Base-by-base conservation (phyloP, 805 yeast genomes). In the Teunomyces gatunensis region DNA sequence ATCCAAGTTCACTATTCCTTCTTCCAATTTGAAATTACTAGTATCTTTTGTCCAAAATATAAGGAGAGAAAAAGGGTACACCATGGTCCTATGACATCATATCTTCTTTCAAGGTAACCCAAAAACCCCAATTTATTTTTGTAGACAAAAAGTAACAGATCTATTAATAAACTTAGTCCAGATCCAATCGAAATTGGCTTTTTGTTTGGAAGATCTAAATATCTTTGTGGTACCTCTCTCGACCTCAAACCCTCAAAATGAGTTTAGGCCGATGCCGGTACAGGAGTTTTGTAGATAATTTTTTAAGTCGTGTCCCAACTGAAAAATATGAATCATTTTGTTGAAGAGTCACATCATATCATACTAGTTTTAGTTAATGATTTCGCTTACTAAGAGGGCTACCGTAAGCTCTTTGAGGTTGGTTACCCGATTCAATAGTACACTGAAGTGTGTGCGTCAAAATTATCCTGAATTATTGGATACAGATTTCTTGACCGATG, bases 401-500 rank as follows among this genome's bases (percentile, higher is more conserved):
- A 37, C 40, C 10, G 17, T 10, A 5, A 12, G 29, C 29, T 37
- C 40, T 21, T 21, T 37, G 13, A 37, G 40, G 28, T 27, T n/a
- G 9, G 40, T 23, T 9, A 20, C 28, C 6, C 29, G 40, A 20
- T 23, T 21, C 9, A 20, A 23, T 10, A 37, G 40, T 23, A 23
- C 17, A 11, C 29, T 23, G 29, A 13, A 29, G n/a, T 9, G 18
- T 12, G 15, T 23, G n/a, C 40, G 25, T 7, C 40, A 23, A 37
- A 64, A 65, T 50, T 80, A 65, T 53, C 83, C 83, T 1, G 81
- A 77, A 46, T 64, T 80, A 17, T 59, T 53, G 15, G 58, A 64
- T 15, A 68, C 79, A 33, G 94, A 87, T 59, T 66, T 83, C 30
- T 64, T 77, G 3, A 77, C 78, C 48, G 86, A 51, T n/a, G 75